phyloP scores from a whole-genome alignment of 148 eudicot species.

The Polygonum maritimum region DNA sequence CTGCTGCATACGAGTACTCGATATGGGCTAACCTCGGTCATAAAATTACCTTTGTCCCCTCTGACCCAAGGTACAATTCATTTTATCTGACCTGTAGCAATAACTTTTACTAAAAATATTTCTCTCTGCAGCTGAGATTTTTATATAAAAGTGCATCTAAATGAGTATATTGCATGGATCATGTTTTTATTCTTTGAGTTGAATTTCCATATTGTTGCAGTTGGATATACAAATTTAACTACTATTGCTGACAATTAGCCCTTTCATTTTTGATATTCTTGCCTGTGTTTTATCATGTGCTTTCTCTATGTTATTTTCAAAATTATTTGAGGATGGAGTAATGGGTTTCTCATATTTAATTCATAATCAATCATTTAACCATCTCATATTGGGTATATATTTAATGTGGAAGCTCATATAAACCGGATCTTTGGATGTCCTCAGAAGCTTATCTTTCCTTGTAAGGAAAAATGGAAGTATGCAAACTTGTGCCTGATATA shows the following conservation, averaged over 20 bases:
- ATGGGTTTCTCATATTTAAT: not conserved
- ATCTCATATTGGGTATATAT: not conserved
- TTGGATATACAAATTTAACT: not conserved
- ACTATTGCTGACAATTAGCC: not conserved
- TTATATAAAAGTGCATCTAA: not conserved
- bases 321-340: not conserved
- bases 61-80: constrained; percentile 51
- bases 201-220: constrained; percentile 5
- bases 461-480: not conserved
- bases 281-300: not conserved
- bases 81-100: not conserved
- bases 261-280: not conserved
- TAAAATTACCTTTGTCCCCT: constrained; percentile 58
- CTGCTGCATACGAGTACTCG: constrained; percentile 57
- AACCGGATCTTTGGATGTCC: not conserved
- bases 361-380: not conserved
- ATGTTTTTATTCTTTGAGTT: not conserved
- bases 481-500: not conserved
- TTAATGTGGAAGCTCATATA: not conserved
- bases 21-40: constrained; percentile 79
- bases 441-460: not conserved
- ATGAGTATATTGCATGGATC: not conserved
- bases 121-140: not conserved
- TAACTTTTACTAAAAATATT: not conserved
- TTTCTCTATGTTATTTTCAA: not conserved